Evolutionary conservation across 345 rosid species (phyloP), one percentile per base, ranked within the genome.

Genomic region (Trapa incisa): DNA sequence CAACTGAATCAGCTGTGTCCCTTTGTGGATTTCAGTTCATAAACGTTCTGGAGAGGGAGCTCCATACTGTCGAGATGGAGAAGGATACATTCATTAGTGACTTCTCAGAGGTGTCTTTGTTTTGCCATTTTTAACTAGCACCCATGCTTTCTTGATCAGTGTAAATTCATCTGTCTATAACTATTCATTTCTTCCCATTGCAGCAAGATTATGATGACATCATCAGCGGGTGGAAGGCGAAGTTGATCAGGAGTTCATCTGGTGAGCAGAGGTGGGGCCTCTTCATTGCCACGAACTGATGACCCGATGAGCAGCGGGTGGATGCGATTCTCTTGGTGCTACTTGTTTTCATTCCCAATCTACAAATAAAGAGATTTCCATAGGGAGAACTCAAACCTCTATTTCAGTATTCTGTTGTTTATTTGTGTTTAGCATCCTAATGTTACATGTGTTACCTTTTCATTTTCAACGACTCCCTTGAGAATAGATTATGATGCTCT

Each of bases 181-280:
- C 38, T 37, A 17, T n/a, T 41, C 32, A 52, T 71, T 38, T 16
- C 63, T 4, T 10, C 12, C 29, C n/a, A n/a, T 8, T 65, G 33
- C 93, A 95, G 97, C 81, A 85, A 47, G 99, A 91, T 73, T 95
- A 86, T 29, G 76, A 86, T 43, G 86, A 77, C 2, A 80, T 82
- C 36, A 80, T 82, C 32, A 81, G 58, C 41, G 86, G 86, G 67
- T 82, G 82, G 86, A 82, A 78, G 53, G 73, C 86, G n/a, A 82
- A 80, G 73, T 74, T 80, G 72, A 64, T 65, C 36, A 74, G 86
- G 77, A 77, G 74, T 67, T 72, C 81, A 42, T 71, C 82, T 0
- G 65, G 86, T 0, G 83, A 80, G 71, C 86, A 82, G 78, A 37
- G 74, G 14, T 82, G 86, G 86, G 83, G 83, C 32, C 68, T 82